phyloP scores from a whole-genome alignment of 73 alveolate genomes.

The Urostyla sp. region DNA sequence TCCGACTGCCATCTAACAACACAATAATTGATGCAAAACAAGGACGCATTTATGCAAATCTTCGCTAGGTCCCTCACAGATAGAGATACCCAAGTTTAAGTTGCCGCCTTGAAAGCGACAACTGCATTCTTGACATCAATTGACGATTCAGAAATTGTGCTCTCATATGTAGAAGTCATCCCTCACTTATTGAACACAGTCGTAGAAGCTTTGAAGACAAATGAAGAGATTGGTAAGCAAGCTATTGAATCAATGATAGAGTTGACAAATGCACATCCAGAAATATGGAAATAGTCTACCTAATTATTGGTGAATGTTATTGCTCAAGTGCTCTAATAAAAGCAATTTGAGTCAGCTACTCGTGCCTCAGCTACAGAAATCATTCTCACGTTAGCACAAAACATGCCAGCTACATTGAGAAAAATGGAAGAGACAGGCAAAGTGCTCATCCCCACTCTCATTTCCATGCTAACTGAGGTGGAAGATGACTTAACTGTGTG shows the following conservation, averaged over 20 bases:
- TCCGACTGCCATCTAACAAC: slow-evolving; percentile 37
- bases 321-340: slow-evolving; percentile 5
- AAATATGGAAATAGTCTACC: slow-evolving; percentile 35
- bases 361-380: slow-evolving; percentile 48
- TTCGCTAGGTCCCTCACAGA: slow-evolving; percentile 39
- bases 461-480: slow-evolving; percentile 54
- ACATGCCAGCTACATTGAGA: slow-evolving; percentile 44
- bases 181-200: slow-evolving; percentile 42
- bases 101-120: slow-evolving; percentile 58
- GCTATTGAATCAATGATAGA: slow-evolving; percentile 34
- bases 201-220: slow-evolving; percentile 34
- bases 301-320: slow-evolving; percentile 9
- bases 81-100: slow-evolving; percentile 45
- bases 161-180: slow-evolving; percentile 31
- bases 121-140: slow-evolving; percentile 54
- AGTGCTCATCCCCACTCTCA: slow-evolving; percentile 38
- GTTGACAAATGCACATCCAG: slow-evolving; percentile 39
- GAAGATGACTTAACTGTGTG: slow-evolving; percentile 47
- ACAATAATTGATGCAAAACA: slow-evolving; percentile 6
- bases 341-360: slow-evolving; percentile 34
- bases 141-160: slow-evolving; percentile 49
- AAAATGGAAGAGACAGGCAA: slow-evolving; percentile 37
- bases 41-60: slow-evolving; percentile 45
- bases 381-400: slow-evolving; percentile 28
- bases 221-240: slow-evolving; percentile 36